A percentile compares a stretch with the other conserved stretches of the same genome.
These are phyloP conservation scores for Paraphaeosphaeria minitans DNA, from an alignment of 2,329 filamentous ascomycete genomes.

Conservation along the genomic window DNA sequence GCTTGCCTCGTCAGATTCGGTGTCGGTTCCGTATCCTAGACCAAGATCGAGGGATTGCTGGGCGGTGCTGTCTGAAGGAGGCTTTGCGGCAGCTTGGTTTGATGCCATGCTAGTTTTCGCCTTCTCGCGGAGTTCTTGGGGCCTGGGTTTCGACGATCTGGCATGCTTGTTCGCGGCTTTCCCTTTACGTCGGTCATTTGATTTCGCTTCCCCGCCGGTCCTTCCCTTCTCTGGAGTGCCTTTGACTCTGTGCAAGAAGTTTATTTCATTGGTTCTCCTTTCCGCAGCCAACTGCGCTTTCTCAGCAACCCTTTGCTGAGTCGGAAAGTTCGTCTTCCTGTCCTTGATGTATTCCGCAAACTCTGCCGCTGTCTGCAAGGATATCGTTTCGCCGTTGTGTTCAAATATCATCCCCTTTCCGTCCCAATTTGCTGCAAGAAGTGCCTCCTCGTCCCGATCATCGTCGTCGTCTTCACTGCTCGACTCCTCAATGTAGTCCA, in stretches of 20 bases:
- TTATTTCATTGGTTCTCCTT: conserved; percentile 43
- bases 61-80: conserved; percentile 4
- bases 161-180: conserved; percentile 11
- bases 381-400: conserved; percentile 61
- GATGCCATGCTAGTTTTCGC: conserved; percentile 40
- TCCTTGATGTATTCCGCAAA: conserved; percentile 81
- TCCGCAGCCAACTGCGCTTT: conserved; percentile 58
- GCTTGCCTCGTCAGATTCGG: conserved; percentile 24
- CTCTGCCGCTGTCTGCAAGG: conserved; percentile 65
- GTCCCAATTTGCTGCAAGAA: conserved; percentile 46
- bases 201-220: neutral
- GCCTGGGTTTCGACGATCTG: conserved; percentile 22
- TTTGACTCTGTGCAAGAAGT: conserved; percentile 43
- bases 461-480: conserved; percentile 71
- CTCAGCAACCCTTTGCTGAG: conserved; percentile 69
- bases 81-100: conserved; percentile 15
- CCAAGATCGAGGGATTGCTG: conserved; percentile 29
- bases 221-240: conserved; percentile 26
- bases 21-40: conserved; percentile 38
- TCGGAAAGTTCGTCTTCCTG: conserved; percentile 80
- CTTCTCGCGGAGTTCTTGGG: conserved; percentile 42
- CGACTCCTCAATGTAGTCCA: conserved; percentile 23
- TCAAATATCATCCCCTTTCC: conserved; percentile 63
- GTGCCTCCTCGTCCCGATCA: conserved; percentile 72
- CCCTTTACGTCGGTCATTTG: conserved; percentile 5